Evolutionary conservation across 116 monocot species (phyloP), one percentile per base, ranked within the genome.

Genomic region (Iris pallida): DNA sequence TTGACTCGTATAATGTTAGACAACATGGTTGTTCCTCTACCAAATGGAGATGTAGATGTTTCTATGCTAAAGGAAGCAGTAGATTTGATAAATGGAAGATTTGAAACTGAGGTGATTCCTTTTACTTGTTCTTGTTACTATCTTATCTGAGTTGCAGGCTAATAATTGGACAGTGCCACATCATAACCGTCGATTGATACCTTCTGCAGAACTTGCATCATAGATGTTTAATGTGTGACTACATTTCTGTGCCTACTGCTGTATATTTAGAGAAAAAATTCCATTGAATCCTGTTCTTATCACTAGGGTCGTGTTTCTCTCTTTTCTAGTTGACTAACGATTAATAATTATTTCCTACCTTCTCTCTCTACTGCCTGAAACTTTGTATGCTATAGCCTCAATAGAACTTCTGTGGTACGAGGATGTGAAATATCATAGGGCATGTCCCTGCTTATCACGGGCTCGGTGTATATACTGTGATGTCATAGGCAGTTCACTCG

Each of bases 1-100:
- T 81, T 98, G 64, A 82, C 97, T 14, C 69, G 97, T 61, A 92
- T 92, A 81, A 98, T 98, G 97, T 73, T 98, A 74, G 97, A 98
- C 62, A 98, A 98, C 62, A 98, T 98, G 97, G 88, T 88, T 69
- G 78, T 92, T 10, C 92, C 97, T 79, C 75, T 92, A 55, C 80
- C 79, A 66, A 71, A 88, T 72, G 89, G 89, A 17, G 90, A 86
- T 75, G 73, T 93, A 13, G 97, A 98, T 85, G 90, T 92, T 45
- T 88, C 90, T 45, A 92, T 98, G 90, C 83, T 98, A 5, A 83
- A 88, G 68, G 83, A 87, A 54, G 93, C 97, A 59, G 86, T 98
- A 76, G 61, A 73, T 17, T 68, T 90, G 69, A 86, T 98, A 73
- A 80, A 74, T 76, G 83, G 83, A 53, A 87, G 75, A 73, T 92